A percentile compares a stretch with the other conserved stretches of the same genome.
These are phyloP conservation scores for Hirsutella minnesotensis DNA, from an alignment of 2,329 filamentous ascomycete species.

Conservation along the genomic window DNA sequence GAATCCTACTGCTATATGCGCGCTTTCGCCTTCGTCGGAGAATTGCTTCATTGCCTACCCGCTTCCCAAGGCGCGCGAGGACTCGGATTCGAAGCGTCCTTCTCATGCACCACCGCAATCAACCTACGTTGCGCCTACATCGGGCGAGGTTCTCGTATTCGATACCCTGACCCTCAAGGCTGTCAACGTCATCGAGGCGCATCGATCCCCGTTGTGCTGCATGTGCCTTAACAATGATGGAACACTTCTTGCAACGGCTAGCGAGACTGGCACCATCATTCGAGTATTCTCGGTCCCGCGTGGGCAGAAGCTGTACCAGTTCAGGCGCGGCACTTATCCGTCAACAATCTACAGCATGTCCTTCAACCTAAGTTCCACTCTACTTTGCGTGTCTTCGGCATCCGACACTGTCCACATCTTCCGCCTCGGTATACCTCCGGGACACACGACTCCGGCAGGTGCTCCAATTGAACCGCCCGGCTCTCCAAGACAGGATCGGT, in stretches of 20 bases:
- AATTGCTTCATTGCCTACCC: slow-evolving; percentile 95
- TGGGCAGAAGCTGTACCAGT: slow-evolving; percentile 90
- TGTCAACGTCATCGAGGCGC: slow-evolving; percentile 89
- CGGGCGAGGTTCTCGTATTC: slow-evolving; percentile 86
- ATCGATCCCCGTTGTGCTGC: slow-evolving; percentile 80
- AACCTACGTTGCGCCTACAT: slow-evolving; percentile 70
- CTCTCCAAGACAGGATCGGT: slow-evolving; percentile 36
- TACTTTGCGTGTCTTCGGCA: slow-evolving; percentile 90
- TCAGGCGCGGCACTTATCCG: slow-evolving; percentile 88
- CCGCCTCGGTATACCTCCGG: slow-evolving; percentile 49
- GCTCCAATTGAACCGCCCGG: slow-evolving; percentile 25
- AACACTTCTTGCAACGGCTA: slow-evolving; percentile 83
- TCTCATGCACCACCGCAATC: slow-evolving; percentile 75
- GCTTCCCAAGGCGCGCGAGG: slow-evolving; percentile 60
- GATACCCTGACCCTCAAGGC: slow-evolving; percentile 83
- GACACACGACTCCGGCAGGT: slow-evolving; percentile 21
- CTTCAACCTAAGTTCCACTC: slow-evolving; percentile 86
- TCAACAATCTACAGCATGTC: slow-evolving; percentile 98
- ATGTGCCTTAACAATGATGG: slow-evolving; percentile 89
- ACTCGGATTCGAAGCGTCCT: slow-evolving; percentile 46
- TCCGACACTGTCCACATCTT: slow-evolving; percentile 97
- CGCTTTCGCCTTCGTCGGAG: slow-evolving; percentile 85
- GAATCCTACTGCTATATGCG: slow-evolving; percentile 83
- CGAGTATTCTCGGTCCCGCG: slow-evolving; percentile 87
- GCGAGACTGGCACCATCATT: slow-evolving; percentile 95